These are phyloP conservation scores for Phialophora tarda DNA, from an alignment of 2,329 filamentous ascomycete genomes.

Conservation along the genomic window DNA sequence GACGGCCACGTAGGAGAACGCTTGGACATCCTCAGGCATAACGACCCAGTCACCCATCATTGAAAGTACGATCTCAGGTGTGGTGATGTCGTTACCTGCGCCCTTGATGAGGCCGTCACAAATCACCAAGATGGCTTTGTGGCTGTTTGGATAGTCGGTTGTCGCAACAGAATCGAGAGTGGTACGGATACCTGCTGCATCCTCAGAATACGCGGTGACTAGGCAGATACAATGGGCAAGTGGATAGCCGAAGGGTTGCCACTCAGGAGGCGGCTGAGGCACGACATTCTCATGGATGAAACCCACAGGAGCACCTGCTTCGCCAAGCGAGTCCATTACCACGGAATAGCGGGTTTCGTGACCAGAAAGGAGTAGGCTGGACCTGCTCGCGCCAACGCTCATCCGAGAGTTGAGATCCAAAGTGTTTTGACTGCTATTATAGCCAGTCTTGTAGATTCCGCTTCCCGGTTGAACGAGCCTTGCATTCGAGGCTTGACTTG, in stretches of 20 bases:
- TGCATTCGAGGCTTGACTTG: slow-evolving; percentile 79
- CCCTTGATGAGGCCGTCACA: slow-evolving; percentile 99
- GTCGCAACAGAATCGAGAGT: slow-evolving; percentile 95
- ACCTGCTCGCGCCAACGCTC: slow-evolving; percentile 50
- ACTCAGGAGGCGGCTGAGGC: slow-evolving; percentile 93
- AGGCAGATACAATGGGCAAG: slow-evolving; percentile 91
- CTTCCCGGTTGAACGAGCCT: slow-evolving; percentile 67
- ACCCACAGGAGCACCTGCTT: slow-evolving; percentile 82
- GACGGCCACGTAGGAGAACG: slow-evolving; percentile 95
- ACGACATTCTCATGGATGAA: slow-evolving; percentile 97
- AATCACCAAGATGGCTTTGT: slow-evolving; percentile 94
- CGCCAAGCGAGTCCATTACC: slow-evolving; percentile 61
- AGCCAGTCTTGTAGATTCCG: slow-evolving; percentile 69
- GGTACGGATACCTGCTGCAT: slow-evolving; percentile 86
- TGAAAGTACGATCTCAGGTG: slow-evolving; percentile 83
- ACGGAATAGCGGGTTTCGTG: slow-evolving; percentile 60
- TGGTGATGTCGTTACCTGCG: slow-evolving; percentile 82
- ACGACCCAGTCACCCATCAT: slow-evolving; percentile 96
- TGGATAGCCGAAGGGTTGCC: slow-evolving; percentile 96
- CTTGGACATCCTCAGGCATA: slow-evolving; percentile 77
- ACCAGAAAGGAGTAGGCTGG: slow-evolving; percentile 67
- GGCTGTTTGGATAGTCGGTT: slow-evolving; percentile 98
- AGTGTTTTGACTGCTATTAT: slow-evolving; percentile 63
- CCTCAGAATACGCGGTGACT: slow-evolving; percentile 96
- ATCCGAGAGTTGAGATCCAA: slow-evolving; percentile 55